Base-by-base conservation (phyloP, 257 asterid species). In the Scutellaria minor region DNA sequence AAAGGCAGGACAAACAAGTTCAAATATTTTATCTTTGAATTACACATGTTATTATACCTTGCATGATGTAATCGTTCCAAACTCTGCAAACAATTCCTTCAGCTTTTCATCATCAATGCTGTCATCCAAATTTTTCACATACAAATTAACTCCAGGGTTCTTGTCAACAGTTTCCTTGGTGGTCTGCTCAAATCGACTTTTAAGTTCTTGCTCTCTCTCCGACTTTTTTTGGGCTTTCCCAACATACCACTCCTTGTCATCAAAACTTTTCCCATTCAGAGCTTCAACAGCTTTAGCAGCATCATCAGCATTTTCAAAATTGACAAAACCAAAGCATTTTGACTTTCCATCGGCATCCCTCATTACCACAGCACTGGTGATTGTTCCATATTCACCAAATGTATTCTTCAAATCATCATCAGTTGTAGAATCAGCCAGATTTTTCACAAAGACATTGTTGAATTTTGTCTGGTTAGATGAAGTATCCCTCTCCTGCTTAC, bases 291-390 rank as follows among this genome's bases (percentile, higher is more conserved):
- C 86, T 71, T 78, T 75, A 42, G 90, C 88, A 65, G 95, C 95
- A 81, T 78, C 88, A 81, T 88, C 95, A 48, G 88, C 84, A 81
- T 79, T 71, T 64, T 88, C 95, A 83, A 86, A 88, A 77, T 88
- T 88, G 42, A 88, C 80, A 75, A 88, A 88, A 31, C 93, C 93
- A 82, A 88, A 88, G 54, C 95, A 73, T 73, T 61, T 88, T 0
- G 95, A 86, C 78, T 88, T 88, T n/a, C 90, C 95, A 76, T 86
- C 88, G 7, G 84, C 84, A 65, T 86, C 91, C 78, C 85, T 84
- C 95, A 88, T 86, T 73, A 88, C 91, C 22, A 86, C 85, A 59
- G 90, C 80, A 83, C 95, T 88, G 24, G 95, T 88, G 66, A 88
- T 88, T 31, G 68, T 68, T 42, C 95, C 95, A 42, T 73, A 81